These are phyloP conservation scores for Meripilus lineatus DNA, from an alignment of 1,284 basidiomycete species.

Conservation along the genomic window DNA sequence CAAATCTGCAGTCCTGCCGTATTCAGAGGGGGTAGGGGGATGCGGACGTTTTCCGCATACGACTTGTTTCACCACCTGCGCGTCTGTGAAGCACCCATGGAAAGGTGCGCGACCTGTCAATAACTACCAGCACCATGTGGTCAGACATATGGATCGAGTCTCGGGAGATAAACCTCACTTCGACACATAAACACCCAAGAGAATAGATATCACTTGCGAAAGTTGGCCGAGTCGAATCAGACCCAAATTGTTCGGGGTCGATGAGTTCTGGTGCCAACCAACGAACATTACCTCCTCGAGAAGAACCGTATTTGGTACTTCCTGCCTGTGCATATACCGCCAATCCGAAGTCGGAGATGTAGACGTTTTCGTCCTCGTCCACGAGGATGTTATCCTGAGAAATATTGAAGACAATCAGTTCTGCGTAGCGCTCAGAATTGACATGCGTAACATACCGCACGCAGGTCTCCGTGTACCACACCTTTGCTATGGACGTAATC, in stretches of 20 bases:
- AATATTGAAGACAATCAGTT: neutral
- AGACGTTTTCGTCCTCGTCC: neutral
- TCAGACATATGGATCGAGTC: too few species aligned
- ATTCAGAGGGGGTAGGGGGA: too few species aligned
- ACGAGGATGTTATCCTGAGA: constrained; percentile 1
- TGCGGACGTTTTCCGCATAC: neutral
- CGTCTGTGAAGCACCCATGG: too few species aligned
- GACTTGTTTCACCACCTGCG: neutral
- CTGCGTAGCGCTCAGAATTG: neutral
- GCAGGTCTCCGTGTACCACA: constrained; percentile 63
- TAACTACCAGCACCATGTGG: too few species aligned
- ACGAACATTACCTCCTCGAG: constrained; percentile 1
- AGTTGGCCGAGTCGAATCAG: constrained; percentile 15
- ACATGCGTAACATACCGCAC: constrained; percentile 14
- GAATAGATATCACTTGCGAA: constrained; percentile 25
- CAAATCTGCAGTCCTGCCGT: too few species aligned
- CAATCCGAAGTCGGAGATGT: neutral
- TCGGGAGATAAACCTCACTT: too few species aligned
- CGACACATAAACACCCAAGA: constrained; percentile 22
- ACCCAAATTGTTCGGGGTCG: too few species aligned
- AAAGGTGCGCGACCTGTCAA: too few species aligned
- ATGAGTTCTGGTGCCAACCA: constrained; percentile 1
- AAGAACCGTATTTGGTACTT: constrained; percentile 1
- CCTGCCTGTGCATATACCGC: neutral
- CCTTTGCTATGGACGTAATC: constrained; percentile 67